Evolutionary conservation across 148 eudicot genomes (phyloP).

Genomic region (Fagopyrum homotropicum): DNA sequence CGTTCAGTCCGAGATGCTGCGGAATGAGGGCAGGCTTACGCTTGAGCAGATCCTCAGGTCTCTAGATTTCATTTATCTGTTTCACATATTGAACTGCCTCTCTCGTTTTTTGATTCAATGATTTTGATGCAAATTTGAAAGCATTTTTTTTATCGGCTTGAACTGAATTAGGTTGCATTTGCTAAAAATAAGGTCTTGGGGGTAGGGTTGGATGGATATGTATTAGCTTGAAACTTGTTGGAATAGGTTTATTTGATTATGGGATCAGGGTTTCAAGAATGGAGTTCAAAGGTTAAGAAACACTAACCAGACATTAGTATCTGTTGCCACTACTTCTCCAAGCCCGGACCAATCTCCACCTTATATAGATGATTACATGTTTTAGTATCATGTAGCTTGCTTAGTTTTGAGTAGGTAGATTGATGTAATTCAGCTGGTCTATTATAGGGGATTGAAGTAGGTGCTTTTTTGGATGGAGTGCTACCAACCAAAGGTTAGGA

Average conservation of each 20-base stretch:
- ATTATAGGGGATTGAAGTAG: background rate
- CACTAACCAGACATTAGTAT: background rate
- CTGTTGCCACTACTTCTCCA: background rate
- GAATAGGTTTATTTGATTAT: conserved; percentile 1
- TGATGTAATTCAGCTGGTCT: background rate
- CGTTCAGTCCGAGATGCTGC: conserved; percentile 73
- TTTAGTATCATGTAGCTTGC: background rate
- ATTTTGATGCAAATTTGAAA: background rate
- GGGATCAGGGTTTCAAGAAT: background rate
- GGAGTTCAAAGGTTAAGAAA: background rate
- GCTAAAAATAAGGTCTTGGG: background rate
- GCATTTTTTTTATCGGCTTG: background rate
- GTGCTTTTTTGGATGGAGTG: background rate
- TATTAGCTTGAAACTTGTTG: background rate
- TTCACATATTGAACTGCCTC: background rate
- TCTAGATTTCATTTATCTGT: conserved; percentile 7
- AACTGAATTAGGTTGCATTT: background rate
- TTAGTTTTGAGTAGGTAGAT: conserved; percentile 2
- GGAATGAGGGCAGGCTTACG: conserved; percentile 78
- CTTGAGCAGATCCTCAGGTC: conserved; percentile 97
- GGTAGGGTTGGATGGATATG: background rate
- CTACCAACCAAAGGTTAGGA: too few relatives aligned
- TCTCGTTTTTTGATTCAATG: background rate
- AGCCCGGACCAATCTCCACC: background rate
- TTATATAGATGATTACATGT: background rate